Evolutionary conservation across 2,329 filamentous ascomycete genomes (phyloP).

Genomic region (Nigrograna mackinnonii): DNA sequence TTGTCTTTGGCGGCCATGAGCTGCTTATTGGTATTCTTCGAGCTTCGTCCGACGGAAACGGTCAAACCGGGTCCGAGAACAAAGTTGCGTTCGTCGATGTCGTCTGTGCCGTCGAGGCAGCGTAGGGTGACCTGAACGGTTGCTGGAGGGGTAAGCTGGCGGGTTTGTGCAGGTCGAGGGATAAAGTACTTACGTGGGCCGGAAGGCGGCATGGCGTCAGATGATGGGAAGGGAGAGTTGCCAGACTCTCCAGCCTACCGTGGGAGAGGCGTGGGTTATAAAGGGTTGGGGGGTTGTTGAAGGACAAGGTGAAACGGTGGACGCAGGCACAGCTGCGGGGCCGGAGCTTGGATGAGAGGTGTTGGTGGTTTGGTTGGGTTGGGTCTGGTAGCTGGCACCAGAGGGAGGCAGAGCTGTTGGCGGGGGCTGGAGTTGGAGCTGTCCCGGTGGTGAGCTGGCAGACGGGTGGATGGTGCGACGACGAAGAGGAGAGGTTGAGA

Average conservation of each 20-base stretch:
- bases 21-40: constrained; percentile 44
- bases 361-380: too few relatives aligned
- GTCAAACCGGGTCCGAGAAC: constrained; percentile 24
- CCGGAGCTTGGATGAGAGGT: too few relatives aligned
- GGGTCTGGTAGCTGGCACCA: too few relatives aligned
- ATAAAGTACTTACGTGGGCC: not conserved
- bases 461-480: not conserved
- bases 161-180: too few relatives aligned
- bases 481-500: not conserved
- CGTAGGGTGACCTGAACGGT: constrained; percentile 34
- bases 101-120: constrained; percentile 45
- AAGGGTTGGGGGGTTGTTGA: constrained; percentile 3
- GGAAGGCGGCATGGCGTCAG: not conserved
- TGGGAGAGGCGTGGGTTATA: too few relatives aligned
- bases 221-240: not conserved
- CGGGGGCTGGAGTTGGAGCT: too few relatives aligned
- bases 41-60: constrained; percentile 48
- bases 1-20: constrained; percentile 55
- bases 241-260: too few relatives aligned
- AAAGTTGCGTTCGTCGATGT: constrained; percentile 32
- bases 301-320: constrained; percentile 1
- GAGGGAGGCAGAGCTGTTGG: too few relatives aligned
- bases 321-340: constrained; percentile 3
- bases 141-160: constrained; percentile 16
- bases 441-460: not conserved